Percentiles rank a stretch among this genome's conserved stretches.
These are phyloP conservation scores for Pythium apleroticum DNA, from an alignment of 352 stramenopile genomes.

Conservation along the genomic window DNA sequence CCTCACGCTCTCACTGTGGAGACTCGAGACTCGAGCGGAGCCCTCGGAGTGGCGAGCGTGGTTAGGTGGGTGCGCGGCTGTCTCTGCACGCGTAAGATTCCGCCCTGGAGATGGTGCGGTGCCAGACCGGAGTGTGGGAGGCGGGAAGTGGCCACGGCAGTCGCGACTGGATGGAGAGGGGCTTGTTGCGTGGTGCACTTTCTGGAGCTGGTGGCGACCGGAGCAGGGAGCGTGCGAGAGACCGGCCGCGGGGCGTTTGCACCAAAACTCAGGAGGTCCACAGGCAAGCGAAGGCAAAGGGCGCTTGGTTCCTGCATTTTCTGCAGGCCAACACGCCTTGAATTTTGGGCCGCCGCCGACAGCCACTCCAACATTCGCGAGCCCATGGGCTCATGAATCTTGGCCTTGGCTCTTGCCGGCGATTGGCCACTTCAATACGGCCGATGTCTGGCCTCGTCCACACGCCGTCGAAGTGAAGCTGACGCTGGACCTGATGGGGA, in stretches of 20 bases:
- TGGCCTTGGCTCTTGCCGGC: neutral
- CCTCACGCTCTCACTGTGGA: neutral
- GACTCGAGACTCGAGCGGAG: too few relatives aligned
- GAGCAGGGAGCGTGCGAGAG: too few relatives aligned
- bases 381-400: neutral
- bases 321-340: neutral
- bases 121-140: too few relatives aligned
- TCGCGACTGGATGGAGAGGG: too few relatives aligned
- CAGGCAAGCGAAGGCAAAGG: too few relatives aligned
- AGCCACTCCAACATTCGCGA: neutral
- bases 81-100: constrained; percentile 19
- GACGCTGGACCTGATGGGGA: neutral
- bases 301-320: neutral
- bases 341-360: neutral
- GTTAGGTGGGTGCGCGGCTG: constrained; percentile 14
- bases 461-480: neutral
- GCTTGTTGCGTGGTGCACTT: too few relatives aligned
- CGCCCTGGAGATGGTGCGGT: neutral
- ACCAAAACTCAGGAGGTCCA: neutral
- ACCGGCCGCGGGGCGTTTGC: too few relatives aligned
- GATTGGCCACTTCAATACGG: neutral
- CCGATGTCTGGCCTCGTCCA: neutral
- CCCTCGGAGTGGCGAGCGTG: neutral
- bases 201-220: too few relatives aligned
- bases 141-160: too few relatives aligned